These are phyloP conservation scores for Suhomyces faveliae DNA, from an alignment of 805 yeast species.

Conservation along the genomic window DNA sequence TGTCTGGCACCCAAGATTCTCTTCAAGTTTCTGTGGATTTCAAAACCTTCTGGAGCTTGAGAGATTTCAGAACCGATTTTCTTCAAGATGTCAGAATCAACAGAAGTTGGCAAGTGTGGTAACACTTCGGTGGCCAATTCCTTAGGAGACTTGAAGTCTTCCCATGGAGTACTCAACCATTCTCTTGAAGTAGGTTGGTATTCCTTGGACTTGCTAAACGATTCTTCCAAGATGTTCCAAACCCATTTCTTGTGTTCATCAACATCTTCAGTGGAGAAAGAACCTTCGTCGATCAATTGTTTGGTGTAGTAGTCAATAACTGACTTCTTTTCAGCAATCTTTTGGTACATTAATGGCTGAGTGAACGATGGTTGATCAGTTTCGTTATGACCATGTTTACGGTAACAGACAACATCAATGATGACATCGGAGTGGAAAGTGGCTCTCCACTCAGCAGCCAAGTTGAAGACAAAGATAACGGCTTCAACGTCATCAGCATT, in stretches of 20 bases:
- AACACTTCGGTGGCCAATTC: constrained; percentile 93
- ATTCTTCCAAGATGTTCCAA: constrained; percentile 90
- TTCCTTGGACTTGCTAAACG: constrained; percentile 84
- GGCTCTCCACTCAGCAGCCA: constrained; percentile 99
- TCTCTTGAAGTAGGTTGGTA: constrained; percentile 89
- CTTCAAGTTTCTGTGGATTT: constrained; percentile 91
- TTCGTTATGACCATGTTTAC: constrained; percentile 99
- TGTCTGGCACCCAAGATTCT: constrained; percentile 87
- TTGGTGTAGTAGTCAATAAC: constrained; percentile 84
- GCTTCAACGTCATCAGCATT: constrained; percentile 98
- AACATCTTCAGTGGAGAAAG: constrained; percentile 86
- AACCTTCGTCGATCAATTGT: constrained; percentile 77
- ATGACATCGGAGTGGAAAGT: constrained; percentile 95
- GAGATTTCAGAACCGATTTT: constrained; percentile 77
- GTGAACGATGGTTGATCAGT: constrained; percentile 99
- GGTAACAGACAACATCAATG: constrained; percentile 95
- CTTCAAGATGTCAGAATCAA: constrained; percentile 66
- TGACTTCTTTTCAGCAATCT: constrained; percentile 83
- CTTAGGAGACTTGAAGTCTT: constrained; percentile 95
- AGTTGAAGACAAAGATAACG: constrained; percentile 82
- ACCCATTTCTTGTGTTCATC: constrained; percentile 98
- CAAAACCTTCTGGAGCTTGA: constrained; percentile 82
- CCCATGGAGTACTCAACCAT: constrained; percentile 99
- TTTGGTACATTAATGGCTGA: constrained; percentile 95
- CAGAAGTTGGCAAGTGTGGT: constrained; percentile 95